Base-by-base conservation (phyloP, 2,329 filamentous ascomycete species). In the Cladobotryum mycophilum region DNA sequence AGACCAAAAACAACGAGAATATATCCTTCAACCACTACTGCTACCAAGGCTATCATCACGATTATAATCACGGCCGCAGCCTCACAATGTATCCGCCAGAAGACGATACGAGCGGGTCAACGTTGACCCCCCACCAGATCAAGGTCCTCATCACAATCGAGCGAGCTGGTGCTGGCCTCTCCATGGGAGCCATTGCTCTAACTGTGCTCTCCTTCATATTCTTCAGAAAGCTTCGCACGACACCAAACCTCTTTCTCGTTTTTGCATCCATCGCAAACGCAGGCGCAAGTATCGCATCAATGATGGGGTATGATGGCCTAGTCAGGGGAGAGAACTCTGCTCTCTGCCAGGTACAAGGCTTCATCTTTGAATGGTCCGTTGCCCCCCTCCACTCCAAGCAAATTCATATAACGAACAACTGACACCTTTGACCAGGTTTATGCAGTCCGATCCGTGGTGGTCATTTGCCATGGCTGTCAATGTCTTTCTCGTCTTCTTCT, bases 381-480 rank as follows among this genome's bases (percentile, higher is more conserved):
- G 22, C 2, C 20, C 20, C n/a, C 7, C 20, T 12, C 7, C 11
- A 20, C 11, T 25, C 12, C 6, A 3, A 13, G 40, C 30, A 18
- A 18, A 9, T 4, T 4, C 4, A 22, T 11, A 14, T 4, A 2
- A 7, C 6, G 30, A 34, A 50, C 55, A 3, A 56, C 45, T 30
- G 11, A 22, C n/a, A 9, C 5, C 3, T 9, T 14, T 35, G 15
- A 7, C 13, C 41, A 88, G 84, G 80, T 89, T 88, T 65, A 86
- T 87, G 79, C 84, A 85, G 57, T 84, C 84, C 3, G 85, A 88
- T 66, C 81, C 84, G 1, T 77, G 86, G 69, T 90, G 84, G 86
- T 87, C 85, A 0, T 81, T 89, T 58, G 85, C 85, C 54, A 92
- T 92, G 87, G 86, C 88, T 0, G 75, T 85, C 60, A 92, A 92